phyloP scores from a whole-genome alignment of 2,329 filamentous ascomycete species.

The Didymella pomorum region DNA sequence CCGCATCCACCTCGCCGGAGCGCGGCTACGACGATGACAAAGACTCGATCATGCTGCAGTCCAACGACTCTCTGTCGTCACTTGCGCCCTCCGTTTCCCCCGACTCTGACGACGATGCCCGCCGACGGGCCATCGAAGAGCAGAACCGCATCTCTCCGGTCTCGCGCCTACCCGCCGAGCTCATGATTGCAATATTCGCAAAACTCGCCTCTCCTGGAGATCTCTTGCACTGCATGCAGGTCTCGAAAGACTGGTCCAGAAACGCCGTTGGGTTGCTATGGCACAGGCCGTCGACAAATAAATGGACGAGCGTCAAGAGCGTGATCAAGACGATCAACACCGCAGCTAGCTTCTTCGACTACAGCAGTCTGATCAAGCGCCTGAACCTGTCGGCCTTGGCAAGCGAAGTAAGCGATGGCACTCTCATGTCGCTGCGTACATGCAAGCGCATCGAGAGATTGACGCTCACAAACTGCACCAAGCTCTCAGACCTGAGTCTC shows the following conservation, averaged over 20 bases:
- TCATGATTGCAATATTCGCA: conserved; percentile 90
- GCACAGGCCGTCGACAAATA: conserved; percentile 91
- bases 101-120: conserved; percentile 76
- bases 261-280: conserved; percentile 93
- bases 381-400: conserved; percentile 86
- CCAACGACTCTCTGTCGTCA: conserved; percentile 92
- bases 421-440: conserved; percentile 77
- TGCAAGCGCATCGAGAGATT: conserved; percentile 93
- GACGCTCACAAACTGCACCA: conserved; percentile 88
- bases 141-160: conserved; percentile 78
- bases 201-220: conserved; percentile 80
- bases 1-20: conserved; percentile 77
- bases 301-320: conserved; percentile 79
- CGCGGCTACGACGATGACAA: conserved; percentile 88
- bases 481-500: conserved; percentile 84
- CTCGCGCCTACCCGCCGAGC: conserved; percentile 87
- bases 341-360: conserved; percentile 82
- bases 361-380: conserved; percentile 88
- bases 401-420: conserved; percentile 84
- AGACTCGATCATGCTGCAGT: conserved; percentile 83
- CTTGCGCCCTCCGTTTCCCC: conserved; percentile 81
- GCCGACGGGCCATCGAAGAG: conserved; percentile 63
- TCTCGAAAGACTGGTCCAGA: conserved; percentile 91
- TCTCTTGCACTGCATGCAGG: conserved; percentile 86
- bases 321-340: conserved; percentile 82